A percentile compares a stretch with the other conserved stretches of the same genome.
Conservation (phyloP, 2,329 filamentous ascomycete genomes). For the Venturia asperata region DNA sequence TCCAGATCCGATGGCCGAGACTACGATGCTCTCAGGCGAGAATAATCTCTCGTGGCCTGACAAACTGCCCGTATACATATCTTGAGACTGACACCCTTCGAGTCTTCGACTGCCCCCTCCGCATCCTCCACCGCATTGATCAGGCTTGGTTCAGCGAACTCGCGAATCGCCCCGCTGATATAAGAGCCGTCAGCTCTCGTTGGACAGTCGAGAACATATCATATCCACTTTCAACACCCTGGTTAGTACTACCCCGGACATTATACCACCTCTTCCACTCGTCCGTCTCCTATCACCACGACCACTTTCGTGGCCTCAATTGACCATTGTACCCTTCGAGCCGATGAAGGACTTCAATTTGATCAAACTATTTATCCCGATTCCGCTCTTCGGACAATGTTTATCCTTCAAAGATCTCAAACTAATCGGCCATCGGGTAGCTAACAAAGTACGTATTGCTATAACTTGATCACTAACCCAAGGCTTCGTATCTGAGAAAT, state of each 20-base stretch:
- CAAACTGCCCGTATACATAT: neutral
- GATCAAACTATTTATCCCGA: neutral
- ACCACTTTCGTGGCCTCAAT: neutral
- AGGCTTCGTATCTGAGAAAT: neutral
- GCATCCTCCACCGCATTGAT: neutral
- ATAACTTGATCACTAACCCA: neutral
- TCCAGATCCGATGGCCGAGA: neutral
- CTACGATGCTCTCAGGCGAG: neutral
- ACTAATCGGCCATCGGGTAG: neutral
- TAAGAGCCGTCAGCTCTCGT: neutral
- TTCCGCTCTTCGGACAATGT: neutral
- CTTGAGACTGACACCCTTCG: no score
- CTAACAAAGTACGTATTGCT: neutral
- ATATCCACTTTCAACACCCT: neutral
- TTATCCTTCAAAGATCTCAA: neutral
- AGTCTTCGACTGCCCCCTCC: neutral
- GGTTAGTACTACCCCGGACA: conserved; percentile 10
- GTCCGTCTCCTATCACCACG: conserved; percentile 13
- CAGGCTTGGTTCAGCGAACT: neutral
- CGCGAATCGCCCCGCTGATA: neutral
- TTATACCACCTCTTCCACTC: conserved; percentile 18
- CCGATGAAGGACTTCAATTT: neutral
- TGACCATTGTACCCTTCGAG: neutral
- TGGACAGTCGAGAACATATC: neutral
- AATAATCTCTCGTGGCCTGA: neutral